Evolutionary conservation across 805 yeast species (phyloP).

Genomic region (Candida multigemmis): DNA sequence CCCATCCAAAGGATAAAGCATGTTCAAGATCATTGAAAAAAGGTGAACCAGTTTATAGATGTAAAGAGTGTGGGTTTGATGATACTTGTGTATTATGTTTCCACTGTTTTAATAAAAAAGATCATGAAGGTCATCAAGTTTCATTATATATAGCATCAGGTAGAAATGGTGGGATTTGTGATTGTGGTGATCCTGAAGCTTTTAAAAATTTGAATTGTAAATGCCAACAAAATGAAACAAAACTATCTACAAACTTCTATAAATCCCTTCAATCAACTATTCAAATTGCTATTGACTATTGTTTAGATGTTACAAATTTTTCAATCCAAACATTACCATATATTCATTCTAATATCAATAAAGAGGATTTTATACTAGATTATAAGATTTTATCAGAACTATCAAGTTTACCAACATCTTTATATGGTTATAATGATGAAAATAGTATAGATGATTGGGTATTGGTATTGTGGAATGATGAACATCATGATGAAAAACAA

Average conservation of each 20-base stretch:
- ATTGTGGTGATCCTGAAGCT: slow-evolving; percentile 65
- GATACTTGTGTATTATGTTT: slow-evolving; percentile 72
- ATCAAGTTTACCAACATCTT: slow-evolving; percentile 19
- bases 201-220: slow-evolving; percentile 52
- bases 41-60: slow-evolving; percentile 64
- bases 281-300: slow-evolving; percentile 27
- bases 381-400: slow-evolving; percentile 18
- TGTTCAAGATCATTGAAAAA: slow-evolving; percentile 57
- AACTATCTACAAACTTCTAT: slow-evolving; percentile 7
- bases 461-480: slow-evolving; percentile 72
- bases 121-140: slow-evolving; percentile 62
- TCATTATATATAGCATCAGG: slow-evolving; percentile 40
- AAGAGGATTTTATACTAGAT: slow-evolving; percentile 12
- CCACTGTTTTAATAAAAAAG: slow-evolving; percentile 60
- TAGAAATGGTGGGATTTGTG: slow-evolving; percentile 52
- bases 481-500: slow-evolving; percentile 51
- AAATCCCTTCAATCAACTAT: slow-evolving; percentile 17
- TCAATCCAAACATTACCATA: slow-evolving; percentile 31
- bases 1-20: slow-evolving; percentile 50
- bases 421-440: slow-evolving; percentile 21
- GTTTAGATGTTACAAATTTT: slow-evolving; percentile 33
- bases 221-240: slow-evolving; percentile 10
- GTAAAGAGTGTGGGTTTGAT: slow-evolving; percentile 71
- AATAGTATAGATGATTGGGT: slow-evolving; percentile 29
- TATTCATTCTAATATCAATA: slow-evolving; percentile 20